A percentile compares a stretch with the other conserved stretches of the same genome.
Conservation (phyloP, 306 rosid species). For the Sechiopsis laciniata region DNA sequence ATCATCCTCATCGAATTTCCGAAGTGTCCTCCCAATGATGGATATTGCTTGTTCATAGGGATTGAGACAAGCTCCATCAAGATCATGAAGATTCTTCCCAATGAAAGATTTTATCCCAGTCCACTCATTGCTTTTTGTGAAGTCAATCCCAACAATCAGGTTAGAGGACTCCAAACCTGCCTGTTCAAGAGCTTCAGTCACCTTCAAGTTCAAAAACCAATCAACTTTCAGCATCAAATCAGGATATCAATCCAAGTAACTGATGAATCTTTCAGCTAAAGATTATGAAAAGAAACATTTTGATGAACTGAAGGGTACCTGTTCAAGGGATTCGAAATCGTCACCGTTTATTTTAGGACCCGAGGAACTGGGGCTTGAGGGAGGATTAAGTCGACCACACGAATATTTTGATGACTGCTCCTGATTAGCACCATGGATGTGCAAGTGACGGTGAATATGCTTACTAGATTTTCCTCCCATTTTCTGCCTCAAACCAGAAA, state of each 20-base stretch:
- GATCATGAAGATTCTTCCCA: conserved; percentile 29
- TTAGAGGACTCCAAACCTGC: conserved; percentile 35
- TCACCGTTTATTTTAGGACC: conserved; percentile 17
- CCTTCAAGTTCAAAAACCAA: conserved; percentile 17
- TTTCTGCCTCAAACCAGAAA: background rate
- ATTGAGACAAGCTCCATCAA: conserved; percentile 25
- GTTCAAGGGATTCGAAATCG: conserved; percentile 23
- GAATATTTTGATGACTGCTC: background rate
- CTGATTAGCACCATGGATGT: background rate
- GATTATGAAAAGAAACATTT: background rate
- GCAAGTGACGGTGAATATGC: background rate
- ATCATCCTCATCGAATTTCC: conserved; percentile 30
- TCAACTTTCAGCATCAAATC: conserved; percentile 9
- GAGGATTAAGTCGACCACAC: background rate
- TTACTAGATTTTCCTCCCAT: conserved; percentile 22
- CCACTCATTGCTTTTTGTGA: conserved; percentile 36
- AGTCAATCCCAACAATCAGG: conserved; percentile 32
- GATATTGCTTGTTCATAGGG: conserved; percentile 36
- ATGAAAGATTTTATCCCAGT: conserved; percentile 30
- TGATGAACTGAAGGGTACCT: conserved; percentile 17
- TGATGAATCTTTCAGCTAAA: background rate
- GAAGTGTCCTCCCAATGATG: conserved; percentile 31
- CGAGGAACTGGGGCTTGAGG: background rate
- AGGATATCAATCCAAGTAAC: background rate
- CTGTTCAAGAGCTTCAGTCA: conserved; percentile 28